A percentile compares a stretch with the other conserved stretches of the same genome.
Conservation (phyloP, 768 basidiomycete species). For the Daedalea quercina region DNA sequence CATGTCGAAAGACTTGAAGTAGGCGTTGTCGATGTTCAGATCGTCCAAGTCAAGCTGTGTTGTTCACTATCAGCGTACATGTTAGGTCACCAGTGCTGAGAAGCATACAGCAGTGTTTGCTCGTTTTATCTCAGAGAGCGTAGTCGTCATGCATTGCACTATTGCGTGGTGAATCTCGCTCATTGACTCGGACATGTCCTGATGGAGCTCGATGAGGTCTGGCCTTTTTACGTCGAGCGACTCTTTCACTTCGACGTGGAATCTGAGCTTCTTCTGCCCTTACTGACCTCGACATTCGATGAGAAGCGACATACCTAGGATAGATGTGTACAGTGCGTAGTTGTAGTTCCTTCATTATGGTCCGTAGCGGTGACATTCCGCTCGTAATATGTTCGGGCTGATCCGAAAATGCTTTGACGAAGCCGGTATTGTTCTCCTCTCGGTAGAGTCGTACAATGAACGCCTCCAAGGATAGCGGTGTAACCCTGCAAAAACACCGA, state of each 20-base stretch:
- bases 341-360: conserved; percentile 89
- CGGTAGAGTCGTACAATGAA: conserved; percentile 91
- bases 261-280: conserved; percentile 39
- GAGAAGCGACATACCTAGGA: conserved; percentile 54
- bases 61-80: background rate
- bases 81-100: background rate
- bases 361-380: conserved; percentile 86
- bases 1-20: conserved; percentile 88
- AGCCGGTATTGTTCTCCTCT: conserved; percentile 83
- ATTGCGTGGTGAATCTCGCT: conserved; percentile 87
- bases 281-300: background rate
- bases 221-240: conserved; percentile 78
- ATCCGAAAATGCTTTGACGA: conserved; percentile 95
- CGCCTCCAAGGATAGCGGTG: conserved; percentile 77
- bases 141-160: conserved; percentile 89
- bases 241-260: conserved; percentile 82
- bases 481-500: conserved; percentile 51
- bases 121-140: conserved; percentile 83
- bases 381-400: conserved; percentile 93
- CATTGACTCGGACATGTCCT: conserved; percentile 82
- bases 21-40: conserved; percentile 85
- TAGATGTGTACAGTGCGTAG: conserved; percentile 86
- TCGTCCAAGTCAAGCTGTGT: conserved; percentile 88
- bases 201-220: conserved; percentile 89
- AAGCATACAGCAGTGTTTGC: conserved; percentile 62